Evolutionary conservation across 345 rosid species (phyloP).

Genomic region (Eucalyptus curtisii): DNA sequence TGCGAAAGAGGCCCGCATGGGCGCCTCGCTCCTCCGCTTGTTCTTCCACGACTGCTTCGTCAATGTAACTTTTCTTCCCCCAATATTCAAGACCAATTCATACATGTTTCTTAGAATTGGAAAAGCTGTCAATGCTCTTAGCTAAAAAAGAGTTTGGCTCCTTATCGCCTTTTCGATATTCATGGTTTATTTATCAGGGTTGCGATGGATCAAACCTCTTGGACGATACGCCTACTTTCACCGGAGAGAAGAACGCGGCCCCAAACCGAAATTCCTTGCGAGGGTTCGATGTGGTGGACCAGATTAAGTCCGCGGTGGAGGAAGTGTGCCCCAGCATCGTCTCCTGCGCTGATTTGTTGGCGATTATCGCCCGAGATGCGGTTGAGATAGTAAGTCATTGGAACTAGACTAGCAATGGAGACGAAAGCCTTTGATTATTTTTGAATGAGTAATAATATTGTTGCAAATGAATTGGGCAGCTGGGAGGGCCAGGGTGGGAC

Average conservation of each 20-base stretch:
- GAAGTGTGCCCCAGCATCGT: constrained; percentile 32
- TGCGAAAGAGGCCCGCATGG: constrained; percentile 40
- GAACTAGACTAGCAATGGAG: not conserved
- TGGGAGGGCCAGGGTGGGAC: constrained; percentile 72
- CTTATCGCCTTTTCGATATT: too few species aligned
- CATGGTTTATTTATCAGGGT: constrained; percentile 14
- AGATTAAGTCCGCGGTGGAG: constrained; percentile 33
- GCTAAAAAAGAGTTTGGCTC: not conserved
- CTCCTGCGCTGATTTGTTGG: constrained; percentile 44
- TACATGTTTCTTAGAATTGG: not conserved
- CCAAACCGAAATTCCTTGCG: constrained; percentile 27
- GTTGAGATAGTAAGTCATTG: constrained; percentile 12
- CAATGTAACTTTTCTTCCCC: constrained; percentile 29
- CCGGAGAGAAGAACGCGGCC: constrained; percentile 43
- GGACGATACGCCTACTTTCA: constrained; percentile 29
- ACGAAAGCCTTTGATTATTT: not conserved
- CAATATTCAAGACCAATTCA: not conserved
- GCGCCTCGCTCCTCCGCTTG: constrained; percentile 78
- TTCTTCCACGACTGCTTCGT: constrained; percentile 94
- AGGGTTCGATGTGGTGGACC: constrained; percentile 32
- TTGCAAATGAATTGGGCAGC: constrained; percentile 17
- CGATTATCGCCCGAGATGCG: constrained; percentile 39
- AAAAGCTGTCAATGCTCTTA: not conserved
- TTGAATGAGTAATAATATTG: not conserved
- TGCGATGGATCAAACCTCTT: constrained; percentile 45